These are phyloP conservation scores for Plasmopara muralis DNA, from an alignment of 352 stramenopile species.

Conservation along the genomic window DNA sequence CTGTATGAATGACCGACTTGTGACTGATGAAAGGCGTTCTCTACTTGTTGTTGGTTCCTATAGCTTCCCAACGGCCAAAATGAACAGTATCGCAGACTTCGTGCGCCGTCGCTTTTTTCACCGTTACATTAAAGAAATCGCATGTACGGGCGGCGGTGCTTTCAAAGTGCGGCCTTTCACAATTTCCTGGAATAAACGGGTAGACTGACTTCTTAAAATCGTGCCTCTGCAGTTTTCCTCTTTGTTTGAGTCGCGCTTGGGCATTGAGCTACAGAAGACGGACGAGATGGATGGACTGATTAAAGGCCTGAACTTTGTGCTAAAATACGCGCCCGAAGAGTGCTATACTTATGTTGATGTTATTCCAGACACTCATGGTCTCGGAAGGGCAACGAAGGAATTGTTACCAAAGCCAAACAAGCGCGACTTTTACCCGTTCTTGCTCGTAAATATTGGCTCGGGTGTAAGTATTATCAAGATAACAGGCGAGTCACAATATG, in stretches of 20 bases:
- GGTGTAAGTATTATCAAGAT: slow-evolving; percentile 96
- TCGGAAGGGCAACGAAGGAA: slow-evolving; percentile 53
- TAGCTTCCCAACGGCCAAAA: slow-evolving; percentile 63
- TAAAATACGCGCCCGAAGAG: slow-evolving; percentile 89
- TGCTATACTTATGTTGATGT: slow-evolving; percentile 94
- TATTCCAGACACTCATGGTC: slow-evolving; percentile 45
- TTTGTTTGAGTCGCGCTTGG: slow-evolving; percentile 87
- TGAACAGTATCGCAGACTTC: slow-evolving; percentile 65
- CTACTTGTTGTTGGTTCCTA: slow-evolving; percentile 7
- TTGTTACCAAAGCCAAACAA: slow-evolving; percentile 49
- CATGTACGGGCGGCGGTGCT: slow-evolving; percentile 91
- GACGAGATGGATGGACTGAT: slow-evolving; percentile 97
- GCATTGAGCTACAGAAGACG: slow-evolving; percentile 90
- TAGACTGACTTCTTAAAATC: slow-evolving; percentile 1
- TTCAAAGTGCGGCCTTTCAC: slow-evolving; percentile 74
- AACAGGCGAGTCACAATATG: slow-evolving; percentile 82
- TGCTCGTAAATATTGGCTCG: slow-evolving; percentile 97
- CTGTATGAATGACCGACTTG: neutral
- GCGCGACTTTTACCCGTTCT: slow-evolving; percentile 88
- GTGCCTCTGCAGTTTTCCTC: slow-evolving; percentile 39
- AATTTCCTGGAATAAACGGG: neutral
- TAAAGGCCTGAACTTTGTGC: slow-evolving; percentile 94
- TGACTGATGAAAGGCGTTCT: slow-evolving; percentile 5
- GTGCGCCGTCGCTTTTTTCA: slow-evolving; percentile 80
- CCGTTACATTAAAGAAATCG: slow-evolving; percentile 85